Conservation (phyloP, 352 stramenopile species). For the Blastocystis sp. region DNA sequence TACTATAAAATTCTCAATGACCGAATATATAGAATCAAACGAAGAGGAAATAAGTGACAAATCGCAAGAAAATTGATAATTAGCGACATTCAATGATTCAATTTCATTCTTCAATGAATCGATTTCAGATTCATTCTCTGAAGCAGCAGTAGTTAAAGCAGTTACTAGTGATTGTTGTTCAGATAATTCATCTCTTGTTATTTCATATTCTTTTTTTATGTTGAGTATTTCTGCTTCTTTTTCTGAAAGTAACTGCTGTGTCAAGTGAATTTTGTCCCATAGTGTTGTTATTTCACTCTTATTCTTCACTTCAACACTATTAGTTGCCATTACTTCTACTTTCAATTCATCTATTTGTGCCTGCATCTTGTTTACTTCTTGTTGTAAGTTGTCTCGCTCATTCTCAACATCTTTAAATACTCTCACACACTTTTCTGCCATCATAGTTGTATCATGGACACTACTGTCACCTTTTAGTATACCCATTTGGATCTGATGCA, state of each 20-base stretch:
- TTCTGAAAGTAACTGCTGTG: constrained; percentile 1
- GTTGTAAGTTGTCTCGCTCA: neutral
- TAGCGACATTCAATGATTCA: neutral
- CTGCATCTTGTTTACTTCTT: neutral
- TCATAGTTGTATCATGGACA: no score
- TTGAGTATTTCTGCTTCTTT: neutral
- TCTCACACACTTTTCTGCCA: no score
- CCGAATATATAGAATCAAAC: no score
- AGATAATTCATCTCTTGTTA: neutral
- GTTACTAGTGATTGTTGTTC: neutral
- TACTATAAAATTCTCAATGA: neutral
- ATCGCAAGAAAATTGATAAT: no score
- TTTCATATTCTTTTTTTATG: neutral
- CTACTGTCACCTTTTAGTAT: no score
- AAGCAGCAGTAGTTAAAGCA: neutral
- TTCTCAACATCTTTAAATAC: neutral
- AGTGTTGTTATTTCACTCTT: neutral
- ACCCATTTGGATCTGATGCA: no score
- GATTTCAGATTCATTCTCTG: neutral
- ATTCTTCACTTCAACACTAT: neutral
- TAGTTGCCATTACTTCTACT: neutral
- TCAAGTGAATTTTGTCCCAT: neutral
- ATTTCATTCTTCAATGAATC: neutral
- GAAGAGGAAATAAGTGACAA: no score
- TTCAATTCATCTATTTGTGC: neutral